Evolutionary conservation across 208 protist species (phyloP), one percentile per base, ranked within the genome.

Genomic region (Entamoeba invadens): DNA sequence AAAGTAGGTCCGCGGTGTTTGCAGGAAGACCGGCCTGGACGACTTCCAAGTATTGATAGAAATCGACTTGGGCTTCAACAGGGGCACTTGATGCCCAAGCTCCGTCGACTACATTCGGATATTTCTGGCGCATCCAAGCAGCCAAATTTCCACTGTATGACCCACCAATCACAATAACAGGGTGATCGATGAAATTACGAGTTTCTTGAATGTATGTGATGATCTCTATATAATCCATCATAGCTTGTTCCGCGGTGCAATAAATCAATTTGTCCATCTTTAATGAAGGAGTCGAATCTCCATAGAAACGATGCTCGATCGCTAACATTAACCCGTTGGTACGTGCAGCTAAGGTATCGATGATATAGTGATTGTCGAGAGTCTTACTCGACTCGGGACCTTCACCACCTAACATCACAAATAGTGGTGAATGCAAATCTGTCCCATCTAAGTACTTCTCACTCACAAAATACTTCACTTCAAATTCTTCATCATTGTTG

Each of bases 231-330:
- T 45, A 93, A 94, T 94, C 93, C n/a, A 45, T 50, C 46, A 92
- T 31, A 93, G 93, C 93, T 72, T 94, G 93, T 51, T 94, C 35
- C 10, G 46, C n/a, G 45, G 51, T 77, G 14, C 72, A 92, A 94
- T 94, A 94, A 42, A 92, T 94, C 25, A 94, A 92, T 91, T 38
- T 45, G 10, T 94, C 93, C 72, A 72, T 45, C 25, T 72, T 42
- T 25, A 45, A 10, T 44, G 42, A 77, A 44, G 93, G 93, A 16
- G 91, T 45, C 14, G 93, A 94, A 92, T 77, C 47, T 16, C 93
- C 93, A 45, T 94, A 94, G 92, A 93, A 94, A 45, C 93, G 93
- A 93, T 94, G 93, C 44, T 94, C 93, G 14, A 91, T 10, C 38
- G 77, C 38, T 45, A 45, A 91, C 31, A 91, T 91, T 16, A 93